phyloP scores from a whole-genome alignment of 179 eudicot genomes.

The Pouteria campechiana region DNA sequence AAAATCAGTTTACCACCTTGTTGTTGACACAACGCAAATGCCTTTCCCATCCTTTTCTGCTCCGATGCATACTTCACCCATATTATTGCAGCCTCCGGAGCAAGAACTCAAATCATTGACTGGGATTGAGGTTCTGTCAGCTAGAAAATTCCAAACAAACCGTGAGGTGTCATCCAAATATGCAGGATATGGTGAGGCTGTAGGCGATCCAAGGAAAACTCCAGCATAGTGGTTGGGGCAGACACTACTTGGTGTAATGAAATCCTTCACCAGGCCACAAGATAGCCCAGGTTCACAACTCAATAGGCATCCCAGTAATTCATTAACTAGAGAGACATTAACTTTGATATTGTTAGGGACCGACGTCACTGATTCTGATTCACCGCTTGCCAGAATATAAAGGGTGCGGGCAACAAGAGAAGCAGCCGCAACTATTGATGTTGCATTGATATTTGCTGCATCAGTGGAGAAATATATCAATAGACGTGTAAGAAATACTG shows the following conservation, averaged over 20 bases:
- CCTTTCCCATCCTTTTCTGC: conserved; percentile 63
- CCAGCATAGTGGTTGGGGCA: conserved; percentile 97
- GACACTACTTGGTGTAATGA: conserved; percentile 47
- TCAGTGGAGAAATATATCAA: conserved; percentile 1
- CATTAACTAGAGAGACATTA: conserved; percentile 68
- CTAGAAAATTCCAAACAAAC: conserved; percentile 84
- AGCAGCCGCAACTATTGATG: conserved; percentile 83
- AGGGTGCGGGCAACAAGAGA: conserved; percentile 85
- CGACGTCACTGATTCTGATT: conserved; percentile 13
- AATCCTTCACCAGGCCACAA: conserved; percentile 64
- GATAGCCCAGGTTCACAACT: conserved; percentile 86
- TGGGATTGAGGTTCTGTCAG: conserved; percentile 61
- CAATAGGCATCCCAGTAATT: conserved; percentile 71
- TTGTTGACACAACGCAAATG: conserved; percentile 63
- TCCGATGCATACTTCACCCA: conserved; percentile 53
- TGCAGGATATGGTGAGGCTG: conserved; percentile 50
- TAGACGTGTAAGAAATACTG: too few relatives aligned
- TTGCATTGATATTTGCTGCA: conserved; percentile 81
- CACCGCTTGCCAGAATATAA: conserved; percentile 63
- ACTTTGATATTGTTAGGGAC: conserved; percentile 38
- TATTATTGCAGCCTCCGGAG: conserved; percentile 43
- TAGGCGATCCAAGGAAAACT: conserved; percentile 67
- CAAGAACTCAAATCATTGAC: conserved; percentile 42
- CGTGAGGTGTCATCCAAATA: conserved; percentile 71
- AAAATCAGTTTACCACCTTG: conserved; percentile 41